Conservation (phyloP, 805 yeast genomes). For the Cephaloascus fragrans region DNA sequence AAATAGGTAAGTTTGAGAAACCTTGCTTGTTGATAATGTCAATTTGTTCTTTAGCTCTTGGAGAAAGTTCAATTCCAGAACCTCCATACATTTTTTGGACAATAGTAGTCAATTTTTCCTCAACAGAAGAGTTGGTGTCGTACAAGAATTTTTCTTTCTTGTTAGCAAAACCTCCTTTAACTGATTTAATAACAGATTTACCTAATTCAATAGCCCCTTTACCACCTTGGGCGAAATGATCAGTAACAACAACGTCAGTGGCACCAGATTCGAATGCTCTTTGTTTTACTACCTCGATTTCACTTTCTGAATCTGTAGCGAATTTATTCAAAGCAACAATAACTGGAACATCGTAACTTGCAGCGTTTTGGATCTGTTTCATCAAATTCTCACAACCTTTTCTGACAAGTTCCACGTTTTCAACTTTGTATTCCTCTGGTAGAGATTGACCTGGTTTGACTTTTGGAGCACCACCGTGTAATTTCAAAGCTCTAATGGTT, state of each 20-base stretch:
- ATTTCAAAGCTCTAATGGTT: slow-evolving; percentile 91
- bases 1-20: slow-evolving; percentile 82
- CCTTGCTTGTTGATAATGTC: slow-evolving; percentile 81
- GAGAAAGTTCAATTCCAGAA: slow-evolving; percentile 67
- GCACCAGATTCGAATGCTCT: slow-evolving; percentile 92
- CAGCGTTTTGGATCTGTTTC: slow-evolving; percentile 83
- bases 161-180: slow-evolving; percentile 28
- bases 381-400: slow-evolving; percentile 81
- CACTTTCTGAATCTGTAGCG: slow-evolving; percentile 72
- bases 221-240: slow-evolving; percentile 97
- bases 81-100: slow-evolving; percentile 94
- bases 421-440: slow-evolving; percentile 72
- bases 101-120: slow-evolving; percentile 68
- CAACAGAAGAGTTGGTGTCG: slow-evolving; percentile 62
- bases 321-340: slow-evolving; percentile 91
- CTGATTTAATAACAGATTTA: slow-evolving; percentile 68
- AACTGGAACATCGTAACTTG: slow-evolving; percentile 80
- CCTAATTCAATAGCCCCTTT: slow-evolving; percentile 82
- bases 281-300: slow-evolving; percentile 68
- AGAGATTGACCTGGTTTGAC: slow-evolving; percentile 89
- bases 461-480: slow-evolving; percentile 96
- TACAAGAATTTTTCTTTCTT: slow-evolving; percentile 49
- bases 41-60: slow-evolving; percentile 72
- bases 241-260: slow-evolving; percentile 76
- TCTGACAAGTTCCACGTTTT: slow-evolving; percentile 68